Evolutionary conservation across 768 basidiomycete genomes (phyloP), one percentile per base, ranked within the genome.

Genomic region (Leccinum uliginosum): DNA sequence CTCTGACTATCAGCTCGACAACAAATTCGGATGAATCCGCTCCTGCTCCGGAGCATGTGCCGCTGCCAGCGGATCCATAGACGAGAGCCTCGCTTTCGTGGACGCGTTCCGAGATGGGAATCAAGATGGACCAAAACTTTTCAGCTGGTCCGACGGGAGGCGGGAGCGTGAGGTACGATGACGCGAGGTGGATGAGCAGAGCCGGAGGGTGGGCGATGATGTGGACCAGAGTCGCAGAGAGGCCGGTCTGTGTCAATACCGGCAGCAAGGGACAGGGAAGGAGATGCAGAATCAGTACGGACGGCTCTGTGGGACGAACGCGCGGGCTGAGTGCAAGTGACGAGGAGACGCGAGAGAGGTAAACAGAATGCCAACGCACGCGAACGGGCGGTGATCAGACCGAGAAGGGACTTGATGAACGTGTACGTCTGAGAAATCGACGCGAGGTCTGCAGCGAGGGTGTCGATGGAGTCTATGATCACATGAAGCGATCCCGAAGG

Each of bases 41-140:
- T 11, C 82, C 78, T 30, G 34, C 65, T 47, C 72, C 72, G 0
- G 63, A 59, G 54, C 67, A 59, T 45, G 73, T 71, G 3, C 84
- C 84, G 59, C 79, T 78, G 11, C 83, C 85, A 14, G 63, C 74
- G 8, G 73, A 64, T 1, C 86, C 87, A 61, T 82, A 85, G 17
- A 88, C 76, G 34, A 91, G 73, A 54, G 72, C 71, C 61, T 87
- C 82, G 43, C 79, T 78, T 61, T 93, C 85, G 55, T 79, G 71
- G 4, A 62, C 68, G 24, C 87, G 80, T 67, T 83, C 85, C 54
- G 85, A 82, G 56, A 90, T 68, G 0, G 89, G 87, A 8, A 84
- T 69, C 64, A 95, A 90, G 11, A 92, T 77, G 35, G 76, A 75
- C 90, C 89, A 94, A 73, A 94, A 95, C 65, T 90, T 90, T 34